Evolutionary conservation across 257 asterid genomes (phyloP).

Genomic region (Rehmannia glutinosa): DNA sequence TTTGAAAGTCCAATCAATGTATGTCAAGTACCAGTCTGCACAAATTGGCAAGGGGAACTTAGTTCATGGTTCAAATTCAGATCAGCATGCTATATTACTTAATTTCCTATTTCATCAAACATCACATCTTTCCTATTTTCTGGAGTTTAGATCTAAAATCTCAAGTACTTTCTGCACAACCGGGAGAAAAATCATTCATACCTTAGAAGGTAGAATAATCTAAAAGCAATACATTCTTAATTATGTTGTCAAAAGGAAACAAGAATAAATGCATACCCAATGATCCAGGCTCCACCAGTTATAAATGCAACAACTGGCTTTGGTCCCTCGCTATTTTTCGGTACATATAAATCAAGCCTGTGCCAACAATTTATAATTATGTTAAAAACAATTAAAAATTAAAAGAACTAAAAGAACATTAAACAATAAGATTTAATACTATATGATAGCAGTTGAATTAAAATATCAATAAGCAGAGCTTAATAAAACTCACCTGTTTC

Average conservation of each 20-base stretch:
- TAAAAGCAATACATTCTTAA: background rate
- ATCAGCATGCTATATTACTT: too few relatives aligned
- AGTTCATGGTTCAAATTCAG: too few relatives aligned
- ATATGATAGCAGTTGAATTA: background rate
- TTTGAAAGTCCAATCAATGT: too few relatives aligned
- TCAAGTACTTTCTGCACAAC: too few relatives aligned
- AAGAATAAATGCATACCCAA: constrained; percentile 56
- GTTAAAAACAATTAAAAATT: background rate
- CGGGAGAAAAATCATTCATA: too few relatives aligned
- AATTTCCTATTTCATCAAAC: too few relatives aligned
- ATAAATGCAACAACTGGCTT: constrained; percentile 98
- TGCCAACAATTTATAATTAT: constrained; percentile 9
- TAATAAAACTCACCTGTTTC: constrained; percentile 64
- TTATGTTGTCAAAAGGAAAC: background rate
- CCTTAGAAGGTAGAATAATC: background rate
- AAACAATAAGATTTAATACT: background rate
- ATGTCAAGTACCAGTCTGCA: too few relatives aligned
- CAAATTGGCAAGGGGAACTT: too few relatives aligned
- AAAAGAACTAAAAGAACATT: background rate
- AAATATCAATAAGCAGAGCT: background rate
- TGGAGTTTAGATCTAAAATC: too few relatives aligned
- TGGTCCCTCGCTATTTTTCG: constrained; percentile 54
- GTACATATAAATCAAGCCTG: constrained; percentile 93
- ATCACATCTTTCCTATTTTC: too few relatives aligned
- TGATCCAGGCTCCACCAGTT: constrained; percentile 99